A percentile compares a stretch with the other conserved stretches of the same genome.
These are phyloP conservation scores for Talaromyces stipitatus DNA, from an alignment of 495 filamentous ascomycete species.

Conservation along the genomic window DNA sequence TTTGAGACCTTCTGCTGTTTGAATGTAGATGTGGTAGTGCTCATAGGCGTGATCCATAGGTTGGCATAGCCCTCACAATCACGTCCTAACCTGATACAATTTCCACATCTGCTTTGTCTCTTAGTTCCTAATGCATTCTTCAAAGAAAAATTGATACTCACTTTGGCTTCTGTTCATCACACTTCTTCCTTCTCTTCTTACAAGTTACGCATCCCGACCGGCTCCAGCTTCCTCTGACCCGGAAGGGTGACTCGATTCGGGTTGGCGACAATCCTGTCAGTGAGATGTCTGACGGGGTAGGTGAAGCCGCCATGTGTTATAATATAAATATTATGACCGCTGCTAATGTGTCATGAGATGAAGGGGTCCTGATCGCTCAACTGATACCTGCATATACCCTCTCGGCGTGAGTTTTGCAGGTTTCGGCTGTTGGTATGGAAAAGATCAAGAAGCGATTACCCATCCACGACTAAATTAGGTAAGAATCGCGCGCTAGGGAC, in stretches of 20 bases:
- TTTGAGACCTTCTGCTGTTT: constrained; percentile 9
- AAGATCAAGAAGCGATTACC: not conserved
- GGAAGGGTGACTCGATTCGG: constrained; percentile 16
- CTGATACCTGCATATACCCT: not conserved
- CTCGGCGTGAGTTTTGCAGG: not conserved
- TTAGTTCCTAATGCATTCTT: not conserved
- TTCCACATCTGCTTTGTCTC: constrained; percentile 24
- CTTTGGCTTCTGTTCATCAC: constrained; percentile 38
- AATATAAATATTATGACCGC: not conserved
- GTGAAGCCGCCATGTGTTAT: constrained; percentile 1
- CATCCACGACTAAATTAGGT: not conserved
- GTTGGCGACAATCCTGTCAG: constrained; percentile 2
- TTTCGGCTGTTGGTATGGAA: not conserved
- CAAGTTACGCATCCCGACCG: constrained; percentile 38
- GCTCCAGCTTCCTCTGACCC: constrained; percentile 31
- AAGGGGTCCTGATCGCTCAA: not conserved
- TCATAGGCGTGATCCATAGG: constrained; percentile 34
- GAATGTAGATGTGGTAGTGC: constrained; percentile 27
- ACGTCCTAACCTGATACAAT: constrained; percentile 31
- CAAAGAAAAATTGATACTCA: constrained; percentile 5
- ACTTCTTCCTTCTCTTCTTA: constrained; percentile 37
- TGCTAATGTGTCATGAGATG: not conserved
- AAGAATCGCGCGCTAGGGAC: not conserved
- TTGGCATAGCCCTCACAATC: constrained; percentile 37
- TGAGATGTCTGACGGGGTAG: constrained; percentile 1